Evolutionary conservation across 257 asterid genomes (phyloP), one percentile per base, ranked within the genome.

Genomic region (Solanum chilense): DNA sequence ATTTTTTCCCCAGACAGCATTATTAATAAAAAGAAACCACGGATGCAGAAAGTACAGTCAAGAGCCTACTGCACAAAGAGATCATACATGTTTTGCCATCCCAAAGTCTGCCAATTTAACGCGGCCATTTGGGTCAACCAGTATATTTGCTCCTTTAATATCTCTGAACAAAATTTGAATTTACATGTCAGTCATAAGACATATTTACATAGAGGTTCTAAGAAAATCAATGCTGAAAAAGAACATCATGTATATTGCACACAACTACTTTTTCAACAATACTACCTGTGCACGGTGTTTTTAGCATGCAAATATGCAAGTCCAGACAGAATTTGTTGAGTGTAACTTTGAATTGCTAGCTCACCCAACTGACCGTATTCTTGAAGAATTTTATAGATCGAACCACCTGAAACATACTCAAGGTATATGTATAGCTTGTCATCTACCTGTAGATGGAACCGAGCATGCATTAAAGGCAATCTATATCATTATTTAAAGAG

Each of bases 101-200:
- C 99, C 99, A 89, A 96, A 96, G 90, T 96, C 99, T 49, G 98
- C 98, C 93, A 96, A 90, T 91, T 96, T 96, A 64, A 96, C 94
- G 76, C 97, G 97, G 83, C 99, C 98, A 88, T 90, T 93, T 56
- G 99, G 98, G 88, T 96, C 99, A 92, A 96, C 99, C 56, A 95
- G 98, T 88, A 96, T 94, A 87, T 96, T 96, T 88, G 98, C 99
- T 84, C 99, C 99, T 94, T 97, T 97, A 89, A 97, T 94, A 91
- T 97, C 99, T 93, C 98, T 97, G 94, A 41, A 84, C 86, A 64
- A 84, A 84, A 84, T 64, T 27, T 45, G 47, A 84, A 84, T 41
- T 29, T 64, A 84, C 44, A 64, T 5, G 12, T 84, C 58, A 64
- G 29, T 21, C 39, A 84, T 45, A 25, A 78, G 25, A 45, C 41